phyloP scores from a whole-genome alignment of 441 rosid species.

The Erodium trifolium region DNA sequence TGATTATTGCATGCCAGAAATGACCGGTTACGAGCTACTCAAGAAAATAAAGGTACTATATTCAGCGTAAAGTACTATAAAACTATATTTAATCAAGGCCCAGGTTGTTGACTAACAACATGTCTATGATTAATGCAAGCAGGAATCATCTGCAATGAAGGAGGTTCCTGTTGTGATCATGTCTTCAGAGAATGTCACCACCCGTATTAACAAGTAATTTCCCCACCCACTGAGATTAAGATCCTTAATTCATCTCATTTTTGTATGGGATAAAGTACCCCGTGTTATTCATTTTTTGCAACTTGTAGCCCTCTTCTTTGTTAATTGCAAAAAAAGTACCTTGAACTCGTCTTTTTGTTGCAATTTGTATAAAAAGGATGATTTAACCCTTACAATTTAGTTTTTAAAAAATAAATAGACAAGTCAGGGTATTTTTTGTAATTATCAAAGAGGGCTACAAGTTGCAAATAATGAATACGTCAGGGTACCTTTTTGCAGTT shows the following conservation, averaged over 20 bases:
- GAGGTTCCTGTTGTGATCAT: conserved; percentile 78
- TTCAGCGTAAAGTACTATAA: neutral
- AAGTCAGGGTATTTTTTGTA: no score
- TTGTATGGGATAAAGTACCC: neutral
- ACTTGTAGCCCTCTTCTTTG: no score
- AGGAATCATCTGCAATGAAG: conserved; percentile 63
- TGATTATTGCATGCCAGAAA: conserved; percentile 89
- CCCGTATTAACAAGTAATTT: conserved; percentile 57
- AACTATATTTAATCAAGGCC: neutral
- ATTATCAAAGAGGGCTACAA: no score
- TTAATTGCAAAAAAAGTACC: no score
- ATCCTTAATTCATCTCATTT: neutral
- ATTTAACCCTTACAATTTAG: no score
- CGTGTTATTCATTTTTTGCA: no score
- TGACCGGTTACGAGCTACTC: conserved; percentile 82
- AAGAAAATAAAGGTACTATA: conserved; percentile 63
- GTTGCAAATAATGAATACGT: no score
- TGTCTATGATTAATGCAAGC: conserved; percentile 13
- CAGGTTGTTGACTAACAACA: neutral
- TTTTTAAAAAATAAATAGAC: no score
- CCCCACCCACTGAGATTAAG: neutral
- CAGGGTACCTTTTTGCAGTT: no score
- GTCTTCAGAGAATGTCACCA: conserved; percentile 76
- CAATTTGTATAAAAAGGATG: no score
- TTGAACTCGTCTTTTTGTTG: no score